Evolutionary conservation across 257 asterid genomes (phyloP).

Genomic region (Linaria vulgaris): DNA sequence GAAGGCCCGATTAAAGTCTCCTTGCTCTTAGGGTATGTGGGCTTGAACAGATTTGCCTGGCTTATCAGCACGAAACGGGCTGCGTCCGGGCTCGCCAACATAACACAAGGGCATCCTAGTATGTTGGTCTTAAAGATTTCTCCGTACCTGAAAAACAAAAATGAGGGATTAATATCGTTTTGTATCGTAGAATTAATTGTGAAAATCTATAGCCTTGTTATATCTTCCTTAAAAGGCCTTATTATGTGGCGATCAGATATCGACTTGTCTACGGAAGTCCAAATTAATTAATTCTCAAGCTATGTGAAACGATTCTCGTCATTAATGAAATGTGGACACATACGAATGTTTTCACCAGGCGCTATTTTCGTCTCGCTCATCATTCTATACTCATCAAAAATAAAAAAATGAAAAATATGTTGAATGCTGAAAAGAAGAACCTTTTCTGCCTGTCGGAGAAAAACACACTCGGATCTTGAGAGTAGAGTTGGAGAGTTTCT

Average conservation of each 20-base stretch:
- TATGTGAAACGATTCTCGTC: too few species aligned
- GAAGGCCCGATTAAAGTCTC: conserved; percentile 69
- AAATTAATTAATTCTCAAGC: too few species aligned
- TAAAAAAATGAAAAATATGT: background rate
- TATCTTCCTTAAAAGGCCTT: too few species aligned
- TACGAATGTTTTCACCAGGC: too few species aligned
- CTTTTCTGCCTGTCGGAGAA: conserved; percentile 53
- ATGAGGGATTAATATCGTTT: too few species aligned
- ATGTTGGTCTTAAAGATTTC: conserved; percentile 80
- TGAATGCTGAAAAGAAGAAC: conserved; percentile 27
- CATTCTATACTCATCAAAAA: background rate
- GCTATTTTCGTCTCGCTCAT: too few species aligned
- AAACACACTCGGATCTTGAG: conserved; percentile 71
- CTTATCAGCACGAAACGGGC: conserved; percentile 72
- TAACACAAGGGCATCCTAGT: conserved; percentile 79
- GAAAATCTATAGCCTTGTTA: too few species aligned
- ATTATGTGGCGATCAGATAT: too few species aligned
- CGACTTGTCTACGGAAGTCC: too few species aligned
- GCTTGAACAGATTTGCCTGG: conserved; percentile 74
- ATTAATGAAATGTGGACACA: too few species aligned
- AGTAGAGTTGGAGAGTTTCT: conserved; percentile 78
- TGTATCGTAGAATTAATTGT: too few species aligned
- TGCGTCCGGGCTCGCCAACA: conserved; percentile 91
- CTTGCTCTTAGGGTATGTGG: conserved; percentile 83
- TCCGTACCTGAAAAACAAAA: conserved; percentile 50